phyloP scores from a whole-genome alignment of 805 yeast genomes.

The Metschnikowia gelsemii region DNA sequence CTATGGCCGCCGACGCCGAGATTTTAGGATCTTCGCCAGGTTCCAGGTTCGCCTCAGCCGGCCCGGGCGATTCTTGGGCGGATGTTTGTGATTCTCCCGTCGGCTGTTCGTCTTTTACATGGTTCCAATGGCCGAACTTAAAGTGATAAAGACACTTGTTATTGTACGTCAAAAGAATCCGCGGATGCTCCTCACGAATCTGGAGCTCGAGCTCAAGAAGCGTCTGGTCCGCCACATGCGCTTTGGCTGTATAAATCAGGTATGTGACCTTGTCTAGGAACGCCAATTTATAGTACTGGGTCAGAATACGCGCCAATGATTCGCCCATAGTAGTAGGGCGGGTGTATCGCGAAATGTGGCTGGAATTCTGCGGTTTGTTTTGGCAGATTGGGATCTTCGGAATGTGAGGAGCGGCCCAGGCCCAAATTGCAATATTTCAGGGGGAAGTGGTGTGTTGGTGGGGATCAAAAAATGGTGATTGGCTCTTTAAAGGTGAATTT shows the following conservation, averaged over 20 bases:
- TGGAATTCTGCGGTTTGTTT: too few species aligned
- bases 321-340: slow-evolving; percentile 5
- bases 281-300: slow-evolving; percentile 44
- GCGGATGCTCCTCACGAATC: slow-evolving; percentile 37
- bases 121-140: slow-evolving; percentile 28
- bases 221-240: slow-evolving; percentile 35
- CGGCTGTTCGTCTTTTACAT: not conserved
- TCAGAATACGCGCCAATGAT: slow-evolving; percentile 13
- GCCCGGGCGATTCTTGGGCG: not conserved
- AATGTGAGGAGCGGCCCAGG: too few species aligned
- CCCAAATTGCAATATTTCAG: too few species aligned
- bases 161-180: slow-evolving; percentile 40
- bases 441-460: too few species aligned
- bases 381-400: too few species aligned
- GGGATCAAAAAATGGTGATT: too few species aligned
- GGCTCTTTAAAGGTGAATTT: too few species aligned
- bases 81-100: too few species aligned
- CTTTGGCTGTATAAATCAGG: slow-evolving; percentile 28
- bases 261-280: slow-evolving; percentile 33
- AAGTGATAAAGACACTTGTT: slow-evolving; percentile 41
- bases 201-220: slow-evolving; percentile 39
- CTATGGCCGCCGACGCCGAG: not conserved
- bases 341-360: too few species aligned
- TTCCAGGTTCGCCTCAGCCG: not conserved
- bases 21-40: not conserved